These are phyloP conservation scores for Papiliotrema flavescens DNA, from an alignment of 1,284 basidiomycete genomes.

Conservation along the genomic window DNA sequence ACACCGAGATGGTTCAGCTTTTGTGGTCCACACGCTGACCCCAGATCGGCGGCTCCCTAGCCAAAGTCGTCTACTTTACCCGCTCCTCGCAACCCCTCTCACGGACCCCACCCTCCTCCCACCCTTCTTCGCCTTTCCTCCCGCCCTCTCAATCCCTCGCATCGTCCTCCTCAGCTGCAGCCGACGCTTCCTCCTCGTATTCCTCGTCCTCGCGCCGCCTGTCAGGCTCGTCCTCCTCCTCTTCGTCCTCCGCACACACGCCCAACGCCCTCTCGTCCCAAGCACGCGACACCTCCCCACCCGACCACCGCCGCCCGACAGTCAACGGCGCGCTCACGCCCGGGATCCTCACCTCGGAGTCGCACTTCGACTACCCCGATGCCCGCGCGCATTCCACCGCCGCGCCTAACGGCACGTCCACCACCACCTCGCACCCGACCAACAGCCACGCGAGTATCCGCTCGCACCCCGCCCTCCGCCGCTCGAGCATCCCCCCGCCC, in stretches of 20 bases:
- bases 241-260: too few relatives aligned
- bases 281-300: conserved; percentile 36
- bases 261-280: conserved; percentile 23
- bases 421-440: conserved; percentile 51
- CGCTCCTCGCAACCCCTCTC: conserved; percentile 60
- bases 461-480: conserved; percentile 63
- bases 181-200: conserved; percentile 13
- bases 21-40: background rate
- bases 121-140: conserved; percentile 39
- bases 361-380: too few relatives aligned
- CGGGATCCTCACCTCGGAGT: conserved; percentile 45
- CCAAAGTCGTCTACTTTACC: conserved; percentile 98
- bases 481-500: conserved; percentile 64
- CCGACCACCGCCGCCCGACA: conserved; percentile 47
- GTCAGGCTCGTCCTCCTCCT: conserved; percentile 13
- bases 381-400: too few relatives aligned
- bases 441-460: conserved; percentile 1
- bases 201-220: conserved; percentile 30
- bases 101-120: conserved; percentile 39
- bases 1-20: background rate
- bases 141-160: conserved; percentile 38
- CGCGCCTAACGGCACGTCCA: conserved; percentile 43
- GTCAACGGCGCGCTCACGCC: conserved; percentile 77
- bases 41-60: conserved; percentile 92
- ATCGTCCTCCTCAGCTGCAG: too few relatives aligned